Evolutionary conservation across 2,329 filamentous ascomycete genomes (phyloP).

Genomic region (Sarocladium kiliense): DNA sequence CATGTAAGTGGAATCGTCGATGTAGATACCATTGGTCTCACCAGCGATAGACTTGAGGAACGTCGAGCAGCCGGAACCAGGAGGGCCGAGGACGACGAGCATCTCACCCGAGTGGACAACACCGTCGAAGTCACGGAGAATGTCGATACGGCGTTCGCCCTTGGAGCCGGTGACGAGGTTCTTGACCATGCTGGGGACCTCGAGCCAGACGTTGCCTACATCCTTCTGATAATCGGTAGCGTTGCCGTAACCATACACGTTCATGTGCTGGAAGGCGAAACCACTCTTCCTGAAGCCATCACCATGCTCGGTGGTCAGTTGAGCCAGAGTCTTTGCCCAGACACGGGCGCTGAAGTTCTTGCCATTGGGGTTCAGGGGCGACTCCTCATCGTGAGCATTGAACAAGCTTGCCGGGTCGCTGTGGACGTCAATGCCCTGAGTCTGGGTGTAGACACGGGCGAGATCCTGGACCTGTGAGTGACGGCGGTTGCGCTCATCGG

Average conservation of each 20-base stretch:
- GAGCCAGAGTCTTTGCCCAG: slow-evolving; percentile 19
- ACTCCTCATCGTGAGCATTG: slow-evolving; percentile 20
- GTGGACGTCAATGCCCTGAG: slow-evolving; percentile 23
- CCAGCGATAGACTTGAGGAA: slow-evolving; percentile 44
- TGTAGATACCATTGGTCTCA: slow-evolving; percentile 56
- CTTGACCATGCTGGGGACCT: slow-evolving; percentile 15
- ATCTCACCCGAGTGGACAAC: slow-evolving; percentile 48
- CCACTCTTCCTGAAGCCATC: slow-evolving; percentile 17
- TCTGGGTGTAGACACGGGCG: slow-evolving; percentile 45
- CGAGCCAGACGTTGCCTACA: slow-evolving; percentile 24
- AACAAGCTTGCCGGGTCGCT: neutral
- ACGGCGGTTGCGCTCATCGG: slow-evolving; percentile 38
- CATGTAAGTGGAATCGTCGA: slow-evolving; percentile 52
- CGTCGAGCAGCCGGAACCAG: slow-evolving; percentile 52
- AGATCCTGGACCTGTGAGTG: slow-evolving; percentile 44
- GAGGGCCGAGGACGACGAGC: slow-evolving; percentile 50
- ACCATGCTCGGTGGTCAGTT: slow-evolving; percentile 15
- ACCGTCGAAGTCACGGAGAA: slow-evolving; percentile 45
- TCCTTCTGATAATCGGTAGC: slow-evolving; percentile 40
- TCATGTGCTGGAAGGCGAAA: slow-evolving; percentile 37
- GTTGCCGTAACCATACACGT: slow-evolving; percentile 39
- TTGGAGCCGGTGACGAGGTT: slow-evolving; percentile 3
- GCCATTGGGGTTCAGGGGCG: slow-evolving; percentile 24
- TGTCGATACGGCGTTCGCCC: slow-evolving; percentile 23
- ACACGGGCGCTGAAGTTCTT: slow-evolving; percentile 40